Percentiles rank a stretch among this genome's conserved stretches.
Evolutionary conservation across 192 early-diverging fungal genomes (phyloP).

Genomic region (Dissophora ornata): DNA sequence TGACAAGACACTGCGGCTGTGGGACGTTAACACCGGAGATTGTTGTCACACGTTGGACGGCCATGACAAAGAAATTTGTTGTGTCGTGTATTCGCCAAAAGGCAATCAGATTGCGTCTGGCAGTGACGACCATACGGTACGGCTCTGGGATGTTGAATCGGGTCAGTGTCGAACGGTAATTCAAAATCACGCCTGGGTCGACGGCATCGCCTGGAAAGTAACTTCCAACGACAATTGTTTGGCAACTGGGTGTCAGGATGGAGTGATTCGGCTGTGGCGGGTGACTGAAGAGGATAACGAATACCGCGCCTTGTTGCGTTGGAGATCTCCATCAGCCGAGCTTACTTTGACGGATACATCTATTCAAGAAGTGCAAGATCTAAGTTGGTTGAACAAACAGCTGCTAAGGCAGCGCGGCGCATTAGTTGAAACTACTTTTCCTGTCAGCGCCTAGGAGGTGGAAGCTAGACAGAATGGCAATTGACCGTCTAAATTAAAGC

Average conservation of each 20-base stretch:
- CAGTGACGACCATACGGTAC: neutral
- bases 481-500: too few relatives aligned
- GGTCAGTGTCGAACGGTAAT: neutral
- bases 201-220: slow-evolving; percentile 5
- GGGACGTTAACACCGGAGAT: neutral
- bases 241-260: neutral
- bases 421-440: neutral
- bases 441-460: too few relatives aligned
- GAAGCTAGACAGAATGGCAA: too few relatives aligned
- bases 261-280: neutral
- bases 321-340: neutral
- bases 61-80: too few relatives aligned
- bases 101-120: too few relatives aligned
- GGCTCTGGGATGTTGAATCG: slow-evolving; percentile 2
- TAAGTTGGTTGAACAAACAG: neutral
- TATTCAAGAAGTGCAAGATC: neutral
- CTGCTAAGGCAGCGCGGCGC: neutral
- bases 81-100: too few relatives aligned
- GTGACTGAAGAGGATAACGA: neutral
- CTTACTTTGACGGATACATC: neutral
- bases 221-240: neutral
- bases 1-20: neutral
- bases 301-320: neutral
- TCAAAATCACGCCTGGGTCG: neutral
- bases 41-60: too few relatives aligned